A percentile compares a stretch with the other conserved stretches of the same genome.
These are phyloP conservation scores for Tylopilus plumbeoviolaceoides DNA, from an alignment of 768 basidiomycete species.

Conservation along the genomic window DNA sequence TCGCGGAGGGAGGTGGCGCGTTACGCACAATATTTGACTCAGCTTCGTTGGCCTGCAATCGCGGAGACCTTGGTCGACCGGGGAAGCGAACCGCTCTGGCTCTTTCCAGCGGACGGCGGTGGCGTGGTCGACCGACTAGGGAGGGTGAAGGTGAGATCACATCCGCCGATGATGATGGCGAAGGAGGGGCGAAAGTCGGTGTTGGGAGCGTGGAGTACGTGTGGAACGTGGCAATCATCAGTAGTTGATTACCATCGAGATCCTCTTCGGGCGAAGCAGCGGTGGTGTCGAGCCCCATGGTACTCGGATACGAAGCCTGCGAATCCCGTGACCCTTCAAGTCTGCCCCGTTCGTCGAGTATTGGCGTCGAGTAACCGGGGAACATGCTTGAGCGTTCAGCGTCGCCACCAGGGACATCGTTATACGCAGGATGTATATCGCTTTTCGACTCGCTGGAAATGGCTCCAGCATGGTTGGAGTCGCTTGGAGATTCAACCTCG, in stretches of 20 bases:
- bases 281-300: constrained; percentile 11
- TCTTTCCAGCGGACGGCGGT: constrained; percentile 31
- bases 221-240: constrained; percentile 16
- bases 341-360: constrained; percentile 1
- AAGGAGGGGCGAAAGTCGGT: constrained; percentile 28
- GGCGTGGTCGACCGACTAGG: constrained; percentile 16
- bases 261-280: constrained; percentile 13
- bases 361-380: background rate
- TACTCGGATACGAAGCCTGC: constrained; percentile 9
- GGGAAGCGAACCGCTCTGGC: constrained; percentile 30
- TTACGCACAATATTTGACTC: constrained; percentile 9
- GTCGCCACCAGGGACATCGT: constrained; percentile 1
- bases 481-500: background rate
- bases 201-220: constrained; percentile 27
- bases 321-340: constrained; percentile 10
- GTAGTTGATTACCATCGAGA: constrained; percentile 17
- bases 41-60: constrained; percentile 13
- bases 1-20: background rate
- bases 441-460: background rate
- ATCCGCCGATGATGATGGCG: constrained; percentile 27
- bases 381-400: background rate
- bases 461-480: background rate
- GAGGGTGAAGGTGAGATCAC: constrained; percentile 20
- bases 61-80: constrained; percentile 25
- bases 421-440: background rate